Conservation (phyloP, 257 asterid species). For the Scutellaria baicalensis region DNA sequence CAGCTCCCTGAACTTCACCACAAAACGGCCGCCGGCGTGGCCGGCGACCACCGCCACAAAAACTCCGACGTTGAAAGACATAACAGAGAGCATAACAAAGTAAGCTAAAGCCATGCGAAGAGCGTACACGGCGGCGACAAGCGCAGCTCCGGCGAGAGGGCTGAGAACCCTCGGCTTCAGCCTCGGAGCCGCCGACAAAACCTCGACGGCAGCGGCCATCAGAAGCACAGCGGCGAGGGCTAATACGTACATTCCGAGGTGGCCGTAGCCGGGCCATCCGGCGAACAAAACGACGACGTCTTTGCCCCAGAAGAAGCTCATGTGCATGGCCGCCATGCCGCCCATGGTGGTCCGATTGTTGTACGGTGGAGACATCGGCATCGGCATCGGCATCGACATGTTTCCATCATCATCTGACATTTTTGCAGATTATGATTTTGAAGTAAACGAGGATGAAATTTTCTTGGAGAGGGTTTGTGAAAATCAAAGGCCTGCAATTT, state of each 20-base stretch:
- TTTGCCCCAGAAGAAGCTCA: constrained; percentile 64
- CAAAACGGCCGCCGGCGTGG: constrained; percentile 37
- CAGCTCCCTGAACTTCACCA: constrained; percentile 30
- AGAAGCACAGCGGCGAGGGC: constrained; percentile 46
- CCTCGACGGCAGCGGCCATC: constrained; percentile 32
- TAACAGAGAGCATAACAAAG: constrained; percentile 69
- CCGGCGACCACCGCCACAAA: constrained; percentile 55
- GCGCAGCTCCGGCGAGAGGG: constrained; percentile 22
- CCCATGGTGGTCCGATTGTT: constrained; percentile 8
- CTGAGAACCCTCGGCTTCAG: constrained; percentile 9
- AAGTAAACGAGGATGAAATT: neutral
- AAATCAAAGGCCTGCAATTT: too few species aligned
- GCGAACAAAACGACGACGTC: constrained; percentile 41
- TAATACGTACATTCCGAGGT: constrained; percentile 45
- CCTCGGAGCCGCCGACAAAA: constrained; percentile 26
- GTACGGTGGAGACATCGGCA: constrained; percentile 21
- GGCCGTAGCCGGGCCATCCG: constrained; percentile 59
- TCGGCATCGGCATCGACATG: constrained; percentile 22
- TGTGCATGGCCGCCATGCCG: constrained; percentile 19
- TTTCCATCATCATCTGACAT: neutral
- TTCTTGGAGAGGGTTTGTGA: too few species aligned
- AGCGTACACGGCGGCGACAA: constrained; percentile 29
- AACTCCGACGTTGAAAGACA: constrained; percentile 68
- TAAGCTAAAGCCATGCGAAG: constrained; percentile 61
- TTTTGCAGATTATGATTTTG: neutral